phyloP scores from a whole-genome alignment of 805 yeast species.

The Scheffersomyces stipitis region DNA sequence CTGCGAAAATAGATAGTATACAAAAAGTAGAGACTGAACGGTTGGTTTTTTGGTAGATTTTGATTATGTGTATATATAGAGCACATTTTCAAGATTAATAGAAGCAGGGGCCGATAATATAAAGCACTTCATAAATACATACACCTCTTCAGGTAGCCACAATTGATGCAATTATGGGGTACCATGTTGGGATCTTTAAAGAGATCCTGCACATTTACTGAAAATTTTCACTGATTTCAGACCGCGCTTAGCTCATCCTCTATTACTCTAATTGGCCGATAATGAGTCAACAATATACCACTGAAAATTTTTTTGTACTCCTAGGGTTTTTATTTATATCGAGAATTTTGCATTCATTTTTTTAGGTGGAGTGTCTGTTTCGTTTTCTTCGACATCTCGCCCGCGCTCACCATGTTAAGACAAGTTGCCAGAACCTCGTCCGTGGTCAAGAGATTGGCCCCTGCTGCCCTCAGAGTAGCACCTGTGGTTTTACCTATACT shows the following conservation, averaged over 20 bases:
- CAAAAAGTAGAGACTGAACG: too few relatives aligned
- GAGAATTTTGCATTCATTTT: not conserved
- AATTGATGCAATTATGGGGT: too few relatives aligned
- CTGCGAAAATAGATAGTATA: too few relatives aligned
- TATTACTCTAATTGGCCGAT: constrained; percentile 31
- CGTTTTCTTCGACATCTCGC: not conserved
- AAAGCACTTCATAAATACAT: too few relatives aligned
- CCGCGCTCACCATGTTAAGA: constrained; percentile 16
- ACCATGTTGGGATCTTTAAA: too few relatives aligned
- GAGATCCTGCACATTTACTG: not conserved
- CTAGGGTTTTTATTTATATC: not conserved
- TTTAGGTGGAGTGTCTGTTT: too few relatives aligned
- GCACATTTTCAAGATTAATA: too few relatives aligned
- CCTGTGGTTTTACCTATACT: not conserved
- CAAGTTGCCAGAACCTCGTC: constrained; percentile 11
- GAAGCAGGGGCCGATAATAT: too few relatives aligned
- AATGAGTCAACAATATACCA: constrained; percentile 10
- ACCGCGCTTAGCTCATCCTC: constrained; percentile 37
- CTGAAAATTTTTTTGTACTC: not conserved
- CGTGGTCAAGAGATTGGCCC: constrained; percentile 3
- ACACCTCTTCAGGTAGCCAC: too few relatives aligned
- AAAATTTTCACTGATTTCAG: constrained; percentile 25
- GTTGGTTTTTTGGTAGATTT: too few relatives aligned
- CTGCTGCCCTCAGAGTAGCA: not conserved
- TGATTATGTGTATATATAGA: too few relatives aligned